phyloP scores from a whole-genome alignment of 2,329 filamentous ascomycete genomes.

The Orbilia ellipsospora region DNA sequence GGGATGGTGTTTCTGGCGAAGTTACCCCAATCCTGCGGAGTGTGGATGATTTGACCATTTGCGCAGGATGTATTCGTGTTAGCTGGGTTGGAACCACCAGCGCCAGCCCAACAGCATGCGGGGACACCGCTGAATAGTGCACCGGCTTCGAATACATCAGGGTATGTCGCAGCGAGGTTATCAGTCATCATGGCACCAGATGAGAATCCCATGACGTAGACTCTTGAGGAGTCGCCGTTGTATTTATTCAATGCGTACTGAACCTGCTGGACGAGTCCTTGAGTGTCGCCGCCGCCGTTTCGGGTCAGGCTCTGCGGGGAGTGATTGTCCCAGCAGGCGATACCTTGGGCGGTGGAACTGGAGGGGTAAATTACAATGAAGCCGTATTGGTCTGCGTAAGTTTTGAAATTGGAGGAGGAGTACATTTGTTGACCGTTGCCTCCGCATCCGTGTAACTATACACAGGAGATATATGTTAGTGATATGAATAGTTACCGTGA shows the following conservation, averaged over 20 bases:
- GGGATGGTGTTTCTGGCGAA: constrained; percentile 61
- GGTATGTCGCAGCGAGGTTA: constrained; percentile 66
- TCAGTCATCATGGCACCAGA: constrained; percentile 64
- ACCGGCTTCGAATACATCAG: constrained; percentile 66
- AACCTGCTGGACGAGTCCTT: constrained; percentile 63
- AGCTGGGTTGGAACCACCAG: constrained; percentile 22
- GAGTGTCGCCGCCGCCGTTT: constrained; percentile 62
- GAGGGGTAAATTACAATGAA: constrained; percentile 42
- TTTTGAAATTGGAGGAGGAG: constrained; percentile 53
- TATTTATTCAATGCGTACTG: constrained; percentile 61
- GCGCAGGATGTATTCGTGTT: constrained; percentile 24
- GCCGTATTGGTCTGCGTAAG: constrained; percentile 45
- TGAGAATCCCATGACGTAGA: constrained; percentile 61
- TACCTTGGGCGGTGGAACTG: constrained; percentile 23
- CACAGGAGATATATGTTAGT: not conserved
- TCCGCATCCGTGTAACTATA: constrained; percentile 56
- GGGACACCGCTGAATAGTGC: constrained; percentile 65
- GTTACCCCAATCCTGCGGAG: constrained; percentile 40
- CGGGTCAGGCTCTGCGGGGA: constrained; percentile 59
- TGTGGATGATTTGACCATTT: constrained; percentile 11
- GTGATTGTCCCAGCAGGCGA: constrained; percentile 49
- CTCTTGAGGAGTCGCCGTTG: constrained; percentile 60
- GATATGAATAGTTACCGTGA: not conserved
- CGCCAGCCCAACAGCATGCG: constrained; percentile 62
- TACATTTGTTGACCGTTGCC: constrained; percentile 52